Percentiles rank a stretch among this genome's conserved stretches.
Evolutionary conservation across 495 filamentous ascomycete genomes (phyloP).

Genomic region (Aspergillus biplanus): DNA sequence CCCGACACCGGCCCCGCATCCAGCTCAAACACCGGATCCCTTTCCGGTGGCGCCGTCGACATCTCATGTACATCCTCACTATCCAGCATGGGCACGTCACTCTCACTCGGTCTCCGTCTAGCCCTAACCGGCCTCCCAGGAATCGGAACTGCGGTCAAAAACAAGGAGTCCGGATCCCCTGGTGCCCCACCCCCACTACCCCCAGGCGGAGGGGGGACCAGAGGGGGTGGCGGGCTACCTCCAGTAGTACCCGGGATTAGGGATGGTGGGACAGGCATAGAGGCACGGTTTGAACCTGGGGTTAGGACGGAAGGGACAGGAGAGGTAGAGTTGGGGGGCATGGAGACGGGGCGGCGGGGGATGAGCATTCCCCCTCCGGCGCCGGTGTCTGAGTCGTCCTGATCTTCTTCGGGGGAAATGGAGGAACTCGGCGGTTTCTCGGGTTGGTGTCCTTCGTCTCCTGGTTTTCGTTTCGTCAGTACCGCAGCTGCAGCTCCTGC

Average conservation of each 20-base stretch:
- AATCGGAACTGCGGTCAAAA: constrained; percentile 1
- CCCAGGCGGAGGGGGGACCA: neutral
- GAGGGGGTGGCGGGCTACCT: neutral
- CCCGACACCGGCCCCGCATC: constrained; percentile 27
- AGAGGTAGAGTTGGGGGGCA: constrained; percentile 1
- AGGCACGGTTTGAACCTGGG: constrained; percentile 12
- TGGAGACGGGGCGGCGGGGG: constrained; percentile 11
- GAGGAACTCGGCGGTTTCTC: neutral
- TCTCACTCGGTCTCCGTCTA: constrained; percentile 19
- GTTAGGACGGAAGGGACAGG: constrained; percentile 8
- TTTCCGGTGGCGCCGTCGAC: constrained; percentile 7
- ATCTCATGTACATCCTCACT: constrained; percentile 29
- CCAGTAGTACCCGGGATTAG: constrained; percentile 9
- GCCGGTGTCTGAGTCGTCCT: too few species aligned
- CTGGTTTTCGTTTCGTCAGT: neutral
- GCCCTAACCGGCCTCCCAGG: neutral
- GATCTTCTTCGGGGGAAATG: neutral
- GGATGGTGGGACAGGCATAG: constrained; percentile 9
- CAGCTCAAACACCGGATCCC: constrained; percentile 24
- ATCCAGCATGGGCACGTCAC: constrained; percentile 31
- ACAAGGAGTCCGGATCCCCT: constrained; percentile 15
- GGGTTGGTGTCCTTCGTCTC: neutral
- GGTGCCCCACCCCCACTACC: neutral
- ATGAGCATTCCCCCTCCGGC: constrained; percentile 1
- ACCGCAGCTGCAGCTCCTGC: neutral